A percentile compares a stretch with the other conserved stretches of the same genome.
Evolutionary conservation across 208 protist genomes (phyloP).

Genomic region (Trypanosoma theileri): DNA sequence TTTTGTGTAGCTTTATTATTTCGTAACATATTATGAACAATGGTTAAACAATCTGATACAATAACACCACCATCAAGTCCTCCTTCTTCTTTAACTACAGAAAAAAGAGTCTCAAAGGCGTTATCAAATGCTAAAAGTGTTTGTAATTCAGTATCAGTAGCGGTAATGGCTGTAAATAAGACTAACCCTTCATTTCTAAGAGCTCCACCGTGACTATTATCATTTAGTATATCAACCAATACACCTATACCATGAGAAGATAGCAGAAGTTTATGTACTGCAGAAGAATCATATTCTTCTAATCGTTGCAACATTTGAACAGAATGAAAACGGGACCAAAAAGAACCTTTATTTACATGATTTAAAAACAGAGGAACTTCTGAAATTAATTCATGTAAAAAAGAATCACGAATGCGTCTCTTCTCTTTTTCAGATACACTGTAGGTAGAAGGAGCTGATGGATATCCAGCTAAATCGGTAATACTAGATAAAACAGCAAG

Average conservation of each 20-base stretch:
- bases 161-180: slow-evolving; percentile 64
- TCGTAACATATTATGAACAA: slow-evolving; percentile 81
- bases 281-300: slow-evolving; percentile 56
- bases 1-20: slow-evolving; percentile 84
- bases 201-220: slow-evolving; percentile 42
- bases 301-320: slow-evolving; percentile 66
- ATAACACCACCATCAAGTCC: slow-evolving; percentile 56
- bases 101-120: slow-evolving; percentile 76
- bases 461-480: slow-evolving; percentile 54
- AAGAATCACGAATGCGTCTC: slow-evolving; percentile 42
- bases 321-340: slow-evolving; percentile 60
- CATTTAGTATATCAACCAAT: slow-evolving; percentile 61
- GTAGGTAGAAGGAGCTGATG: slow-evolving; percentile 20
- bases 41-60: slow-evolving; percentile 75
- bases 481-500: slow-evolving; percentile 55
- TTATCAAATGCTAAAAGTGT: slow-evolving; percentile 80
- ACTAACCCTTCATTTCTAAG: slow-evolving; percentile 59
- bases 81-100: slow-evolving; percentile 48
- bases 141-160: slow-evolving; percentile 72
- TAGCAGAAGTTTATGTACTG: slow-evolving; percentile 56
- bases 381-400: slow-evolving; percentile 47
- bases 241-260: slow-evolving; percentile 53
- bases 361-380: slow-evolving; percentile 54
- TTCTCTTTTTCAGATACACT: slow-evolving; percentile 37
- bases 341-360: slow-evolving; percentile 27